Evolutionary conservation across 495 filamentous ascomycete species (phyloP).

Genomic region (Umbilicaria muhlenbergii): DNA sequence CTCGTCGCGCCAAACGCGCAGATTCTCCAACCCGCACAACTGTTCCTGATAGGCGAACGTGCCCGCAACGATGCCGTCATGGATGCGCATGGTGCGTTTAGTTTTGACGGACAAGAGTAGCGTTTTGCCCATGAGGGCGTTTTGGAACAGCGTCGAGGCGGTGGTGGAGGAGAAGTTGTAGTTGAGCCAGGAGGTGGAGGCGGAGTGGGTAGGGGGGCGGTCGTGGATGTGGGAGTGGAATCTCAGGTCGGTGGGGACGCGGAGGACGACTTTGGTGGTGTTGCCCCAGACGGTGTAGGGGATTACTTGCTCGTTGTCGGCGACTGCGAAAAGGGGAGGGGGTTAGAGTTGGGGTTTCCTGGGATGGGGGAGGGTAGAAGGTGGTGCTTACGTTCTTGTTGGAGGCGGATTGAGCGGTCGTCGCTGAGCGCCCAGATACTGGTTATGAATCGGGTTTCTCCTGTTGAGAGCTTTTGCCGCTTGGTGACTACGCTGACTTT

Average conservation of each 20-base stretch:
- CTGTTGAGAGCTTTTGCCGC: constrained; percentile 11
- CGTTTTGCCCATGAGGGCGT: constrained; percentile 20
- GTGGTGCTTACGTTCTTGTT: constrained; percentile 15
- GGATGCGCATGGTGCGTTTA: constrained; percentile 19
- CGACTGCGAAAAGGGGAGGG: constrained; percentile 3
- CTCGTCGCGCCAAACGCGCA: constrained; percentile 23
- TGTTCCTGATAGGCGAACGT: constrained; percentile 22
- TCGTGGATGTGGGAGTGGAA: constrained; percentile 15
- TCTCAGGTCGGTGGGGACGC: constrained; percentile 13
- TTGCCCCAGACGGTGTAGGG: constrained; percentile 23
- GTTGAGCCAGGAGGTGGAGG: constrained; percentile 23
- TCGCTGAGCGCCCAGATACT: constrained; percentile 22
- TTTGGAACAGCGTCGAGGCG: constrained; percentile 19
- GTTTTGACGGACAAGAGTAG: constrained; percentile 19
- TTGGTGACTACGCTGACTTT: constrained; percentile 17
- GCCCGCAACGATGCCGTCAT: constrained; percentile 17
- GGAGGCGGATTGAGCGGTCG: constrained; percentile 18
- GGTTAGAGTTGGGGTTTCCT: background rate
- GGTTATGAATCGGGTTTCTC: constrained; percentile 14
- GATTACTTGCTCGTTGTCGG: constrained; percentile 18
- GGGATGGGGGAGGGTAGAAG: background rate
- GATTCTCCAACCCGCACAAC: constrained; percentile 24
- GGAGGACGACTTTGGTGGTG: constrained; percentile 18
- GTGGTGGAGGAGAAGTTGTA: constrained; percentile 14
- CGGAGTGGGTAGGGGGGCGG: constrained; percentile 3